Evolutionary conservation across 2,329 filamentous ascomycete genomes (phyloP), one percentile per base, ranked within the genome.

Genomic region (Penicillium sp.): DNA sequence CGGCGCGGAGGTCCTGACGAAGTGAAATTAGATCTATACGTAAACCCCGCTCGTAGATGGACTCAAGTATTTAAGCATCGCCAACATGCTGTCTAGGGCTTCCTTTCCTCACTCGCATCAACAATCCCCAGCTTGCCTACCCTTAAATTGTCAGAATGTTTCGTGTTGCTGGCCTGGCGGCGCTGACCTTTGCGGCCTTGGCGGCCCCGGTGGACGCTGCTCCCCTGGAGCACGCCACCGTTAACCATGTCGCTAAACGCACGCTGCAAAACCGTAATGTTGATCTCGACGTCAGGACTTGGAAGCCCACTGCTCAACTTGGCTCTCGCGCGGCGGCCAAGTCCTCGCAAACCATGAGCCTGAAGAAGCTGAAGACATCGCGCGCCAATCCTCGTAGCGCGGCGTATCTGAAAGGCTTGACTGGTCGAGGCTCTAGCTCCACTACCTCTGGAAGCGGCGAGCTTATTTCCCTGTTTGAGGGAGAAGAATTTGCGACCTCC

Each of bases 401-500:
- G 13, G 47, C 47, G 26, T 54, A 54, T 11, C 51, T 58, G 3
- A 37, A 37, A 10, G 45, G 50, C 16, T 35, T 55, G 48, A 57
- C 51, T 26, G 41, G 50, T 13, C 11, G 31, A 43, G 16, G n/a
- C 9, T 22, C 37, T 16, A 51, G 22, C 21, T 29, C 37, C 22
- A 51, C 35, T 11, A 41, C 13, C 10, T 55, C 39, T 19, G 57
- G 53, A 27, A 55, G 46, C 16, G 31, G 56, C 35, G 50, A 24
- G 24, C 21, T 65, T 21, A 60, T 59, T 14, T 63, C 61, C 14
- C 52, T 64, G 19, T 35, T 54, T 5, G 53, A 59, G 22, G 58
- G 60, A 10, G 50, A 60, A 14, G 63, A 64, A 27, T 64, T 62
- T 19, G 60, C 60, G 22, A 62, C 58, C 13, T 39, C 48, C 6